Base-by-base conservation (phyloP, 345 rosid species). In the Luvunga scandens region DNA sequence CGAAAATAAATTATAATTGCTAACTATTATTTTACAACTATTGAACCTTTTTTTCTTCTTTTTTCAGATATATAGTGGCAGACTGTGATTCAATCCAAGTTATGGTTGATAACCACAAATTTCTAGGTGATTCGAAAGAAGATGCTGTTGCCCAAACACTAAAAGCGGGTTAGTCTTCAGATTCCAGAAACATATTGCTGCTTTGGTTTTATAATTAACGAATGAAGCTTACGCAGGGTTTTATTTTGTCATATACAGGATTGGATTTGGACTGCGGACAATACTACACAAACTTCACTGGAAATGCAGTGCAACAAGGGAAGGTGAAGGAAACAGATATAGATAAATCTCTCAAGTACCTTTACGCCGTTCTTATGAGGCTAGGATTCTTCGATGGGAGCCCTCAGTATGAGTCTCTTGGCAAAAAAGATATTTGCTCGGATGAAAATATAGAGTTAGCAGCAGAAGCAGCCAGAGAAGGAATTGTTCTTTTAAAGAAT, bases 191-290 rank as follows among this genome's bases (percentile, higher is more conserved):
- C 8, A 36, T 36, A 36, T 36, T 36, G 38, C 0, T 36, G 38
- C 38, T 34, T 34, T 34, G 38, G 7, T 36, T 36, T 36, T 36
- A 0, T 34, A 34, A 34, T 36, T 36, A 36, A 36, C 7, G 0
- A 36, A 36, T 36, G 9, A 0, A 36, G 38, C 7, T 34, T 36
- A 0, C 7, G 38, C 38, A 1, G 8, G 38, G 38, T 36, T 36
- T 7, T 36, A 36, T 36, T 36, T 36, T 0, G 38, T 36, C 0
- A 0, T 36, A n/a, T n/a, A n/a, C n/a, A 36, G 50, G 91, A 66
- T 48, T 91, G 83, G 91, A 93, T 82, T 84, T 93, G 86, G 91
- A 93, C 62, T 93, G 95, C 70, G 93, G 97, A 71, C 77, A 12
- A 16, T 86, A 30, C 69, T 86, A 86, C 69, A 71, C 90, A 0